Base-by-base conservation (phyloP, 805 yeast species). In the Cyberlindnera meyerae region DNA sequence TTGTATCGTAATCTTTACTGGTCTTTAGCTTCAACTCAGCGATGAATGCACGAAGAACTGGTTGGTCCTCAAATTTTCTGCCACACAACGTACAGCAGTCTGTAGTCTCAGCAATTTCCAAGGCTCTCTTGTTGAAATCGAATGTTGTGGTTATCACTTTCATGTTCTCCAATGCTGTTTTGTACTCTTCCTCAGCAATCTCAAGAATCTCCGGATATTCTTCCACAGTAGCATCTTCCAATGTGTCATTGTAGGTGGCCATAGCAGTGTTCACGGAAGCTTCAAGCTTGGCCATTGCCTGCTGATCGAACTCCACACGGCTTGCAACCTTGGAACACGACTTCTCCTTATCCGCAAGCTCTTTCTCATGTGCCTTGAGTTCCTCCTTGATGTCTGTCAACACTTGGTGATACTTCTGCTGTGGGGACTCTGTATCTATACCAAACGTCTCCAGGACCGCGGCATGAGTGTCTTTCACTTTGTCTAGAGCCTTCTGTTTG, bases 11-110 rank as follows among this genome's bases (percentile, higher is more conserved):
- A 3, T 51, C 49, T 1, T 58, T 57, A 38, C 59, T 58, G 1
- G 61, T 54, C 27, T 59, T 55, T 2, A 57, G 42, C 31, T 52
- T 49, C 33, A 65, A 33, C 18, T 56, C 65, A 5, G 44, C 26
- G 11, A 65, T 37, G 12, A 65, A 47, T 1, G 40, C 38, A 11
- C 51, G 41, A 11, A 49, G 29, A 6, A 52, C 52, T 3, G 52
- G 58, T 1, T 52, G 50, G 8, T 62, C 64, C 12, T 71, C 72
- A 58, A 88, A 83, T 11, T 70, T 65, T 34, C 95, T 67, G 14
- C 74, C 73, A 57, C 97, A 90, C 29, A 89, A 62, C 29, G 79
- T 62, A 58, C 97, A 90, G 32, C 73, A 66, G 9, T 77, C 69
- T 8, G 71, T 68, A 4, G 55, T 51, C 18, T 74, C 61, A 0